These are phyloP conservation scores for Celoporthe dispersa DNA, from an alignment of 2,329 filamentous ascomycete species.

Conservation along the genomic window DNA sequence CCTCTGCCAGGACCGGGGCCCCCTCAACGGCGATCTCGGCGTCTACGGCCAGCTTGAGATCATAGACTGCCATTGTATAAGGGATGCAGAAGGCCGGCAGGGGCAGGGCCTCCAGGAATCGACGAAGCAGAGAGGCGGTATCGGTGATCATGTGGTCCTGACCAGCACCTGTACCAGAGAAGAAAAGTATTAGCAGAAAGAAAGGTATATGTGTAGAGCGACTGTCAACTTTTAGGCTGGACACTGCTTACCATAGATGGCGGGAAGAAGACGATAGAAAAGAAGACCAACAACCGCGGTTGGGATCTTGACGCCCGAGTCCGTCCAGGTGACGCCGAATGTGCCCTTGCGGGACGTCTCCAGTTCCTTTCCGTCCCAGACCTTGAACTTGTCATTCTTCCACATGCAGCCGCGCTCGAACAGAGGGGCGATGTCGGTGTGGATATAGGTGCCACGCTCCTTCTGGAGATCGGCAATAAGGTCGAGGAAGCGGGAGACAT, in stretches of 20 bases:
- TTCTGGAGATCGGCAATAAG: constrained; percentile 10
- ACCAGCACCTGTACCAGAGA: not conserved
- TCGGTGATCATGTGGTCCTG: constrained; percentile 23
- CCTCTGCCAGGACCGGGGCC: not conserved
- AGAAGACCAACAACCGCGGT: constrained; percentile 15
- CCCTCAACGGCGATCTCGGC: not conserved
- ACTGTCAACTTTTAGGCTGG: no score
- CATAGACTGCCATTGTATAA: not conserved
- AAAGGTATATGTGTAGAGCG: no score
- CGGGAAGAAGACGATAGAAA: constrained; percentile 23
- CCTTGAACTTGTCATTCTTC: not conserved
- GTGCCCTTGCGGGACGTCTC: constrained; percentile 18
- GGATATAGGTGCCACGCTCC: not conserved
- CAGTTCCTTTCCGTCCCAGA: not conserved
- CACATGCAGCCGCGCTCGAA: constrained; percentile 17
- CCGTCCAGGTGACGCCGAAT: constrained; percentile 20
- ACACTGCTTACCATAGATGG: constrained; percentile 16
- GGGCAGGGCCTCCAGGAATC: constrained; percentile 23
- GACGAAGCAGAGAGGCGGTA: constrained; percentile 17
- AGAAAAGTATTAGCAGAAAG: not conserved
- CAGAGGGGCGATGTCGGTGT: constrained; percentile 19
- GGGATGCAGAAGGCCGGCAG: constrained; percentile 8
- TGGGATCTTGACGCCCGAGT: constrained; percentile 20
- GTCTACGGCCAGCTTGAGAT: not conserved
- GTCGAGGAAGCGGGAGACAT: constrained; percentile 16